Evolutionary conservation across 306 rosid species (phyloP).

Genomic region (Vachellia pachyceras): DNA sequence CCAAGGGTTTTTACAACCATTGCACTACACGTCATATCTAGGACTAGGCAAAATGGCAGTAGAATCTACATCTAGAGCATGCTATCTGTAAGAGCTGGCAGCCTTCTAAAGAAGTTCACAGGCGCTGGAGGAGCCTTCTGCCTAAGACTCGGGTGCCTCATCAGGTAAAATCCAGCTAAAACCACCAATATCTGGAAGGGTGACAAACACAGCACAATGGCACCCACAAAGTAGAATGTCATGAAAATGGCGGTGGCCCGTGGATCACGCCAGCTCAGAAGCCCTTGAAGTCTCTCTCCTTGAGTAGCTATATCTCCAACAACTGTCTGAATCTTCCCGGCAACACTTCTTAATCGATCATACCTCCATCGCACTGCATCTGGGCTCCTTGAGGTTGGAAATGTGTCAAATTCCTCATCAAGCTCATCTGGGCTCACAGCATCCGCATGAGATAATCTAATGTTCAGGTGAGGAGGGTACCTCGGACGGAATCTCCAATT

Average conservation of each 20-base stretch:
- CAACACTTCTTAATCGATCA: slow-evolving; percentile 83
- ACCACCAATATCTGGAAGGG: slow-evolving; percentile 71
- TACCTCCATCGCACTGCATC: slow-evolving; percentile 78
- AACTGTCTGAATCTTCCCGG: slow-evolving; percentile 85
- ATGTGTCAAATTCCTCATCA: slow-evolving; percentile 91
- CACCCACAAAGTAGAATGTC: slow-evolving; percentile 66
- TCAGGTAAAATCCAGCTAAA: slow-evolving; percentile 64
- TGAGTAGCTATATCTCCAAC: slow-evolving; percentile 92
- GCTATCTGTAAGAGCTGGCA: slow-evolving; percentile 83
- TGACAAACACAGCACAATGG: slow-evolving; percentile 69
- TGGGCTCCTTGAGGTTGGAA: slow-evolving; percentile 61
- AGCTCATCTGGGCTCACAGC: slow-evolving; percentile 70
- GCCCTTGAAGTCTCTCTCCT: slow-evolving; percentile 87
- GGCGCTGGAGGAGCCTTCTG: slow-evolving; percentile 71
- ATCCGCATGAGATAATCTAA: slow-evolving; percentile 77
- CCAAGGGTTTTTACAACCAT: slow-evolving; percentile 30
- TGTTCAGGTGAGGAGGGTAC: slow-evolving; percentile 89
- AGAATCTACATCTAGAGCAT: slow-evolving; percentile 64
- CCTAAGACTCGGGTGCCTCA: slow-evolving; percentile 93
- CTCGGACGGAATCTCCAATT: slow-evolving; percentile 81
- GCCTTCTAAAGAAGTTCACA: slow-evolving; percentile 80
- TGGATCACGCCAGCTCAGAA: slow-evolving; percentile 94
- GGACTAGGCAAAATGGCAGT: slow-evolving; percentile 10
- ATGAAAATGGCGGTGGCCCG: slow-evolving; percentile 79
- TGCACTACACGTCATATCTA: slow-evolving; percentile 28